Conservation (phyloP, 768 basidiomycete genomes). For the Auriscalpium orientale region DNA sequence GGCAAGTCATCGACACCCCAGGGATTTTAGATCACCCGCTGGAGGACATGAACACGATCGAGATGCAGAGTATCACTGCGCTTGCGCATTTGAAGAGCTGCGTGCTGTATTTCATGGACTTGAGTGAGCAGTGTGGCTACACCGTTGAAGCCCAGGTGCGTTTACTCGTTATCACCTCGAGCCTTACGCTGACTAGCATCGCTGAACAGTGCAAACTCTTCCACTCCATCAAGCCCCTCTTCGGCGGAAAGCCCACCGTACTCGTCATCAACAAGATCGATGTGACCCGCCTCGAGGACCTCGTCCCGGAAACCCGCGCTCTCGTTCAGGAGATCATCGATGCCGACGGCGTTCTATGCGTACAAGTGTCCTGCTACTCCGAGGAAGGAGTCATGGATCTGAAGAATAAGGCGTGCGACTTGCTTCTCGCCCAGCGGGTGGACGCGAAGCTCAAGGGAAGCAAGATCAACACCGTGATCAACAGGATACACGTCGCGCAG, state of each 20-base stretch:
- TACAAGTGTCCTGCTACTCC: slow-evolving; percentile 90
- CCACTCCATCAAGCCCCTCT: slow-evolving; percentile 98
- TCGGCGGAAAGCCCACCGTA: slow-evolving; percentile 85
- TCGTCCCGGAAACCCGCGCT: slow-evolving; percentile 64
- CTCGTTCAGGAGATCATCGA: slow-evolving; percentile 86
- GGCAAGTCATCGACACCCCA: slow-evolving; percentile 99
- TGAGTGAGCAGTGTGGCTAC: slow-evolving; percentile 98
- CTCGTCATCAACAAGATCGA: slow-evolving; percentile 99
- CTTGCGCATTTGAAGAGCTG: slow-evolving; percentile 93
- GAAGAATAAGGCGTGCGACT: slow-evolving; percentile 92
- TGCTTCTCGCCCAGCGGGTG: slow-evolving; percentile 89
- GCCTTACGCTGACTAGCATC: slow-evolving; percentile 1
- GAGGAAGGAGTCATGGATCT: slow-evolving; percentile 98
- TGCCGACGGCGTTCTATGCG: slow-evolving; percentile 57
- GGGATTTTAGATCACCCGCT: slow-evolving; percentile 96
- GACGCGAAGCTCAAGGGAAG: slow-evolving; percentile 90
- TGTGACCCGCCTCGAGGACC: slow-evolving; percentile 80
- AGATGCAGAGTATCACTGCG: slow-evolving; percentile 99
- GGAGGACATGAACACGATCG: slow-evolving; percentile 99
- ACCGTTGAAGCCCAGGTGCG: slow-evolving; percentile 90
- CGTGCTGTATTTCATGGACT: slow-evolving; percentile 97
- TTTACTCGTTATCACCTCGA: slow-evolving; percentile 1
- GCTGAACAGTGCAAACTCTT: slow-evolving; percentile 83
- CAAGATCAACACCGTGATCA: slow-evolving; percentile 87
- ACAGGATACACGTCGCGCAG: slow-evolving; percentile 92